These are phyloP conservation scores for Danielozyma ontarioensis DNA, from an alignment of 805 yeast genomes.

Conservation along the genomic window DNA sequence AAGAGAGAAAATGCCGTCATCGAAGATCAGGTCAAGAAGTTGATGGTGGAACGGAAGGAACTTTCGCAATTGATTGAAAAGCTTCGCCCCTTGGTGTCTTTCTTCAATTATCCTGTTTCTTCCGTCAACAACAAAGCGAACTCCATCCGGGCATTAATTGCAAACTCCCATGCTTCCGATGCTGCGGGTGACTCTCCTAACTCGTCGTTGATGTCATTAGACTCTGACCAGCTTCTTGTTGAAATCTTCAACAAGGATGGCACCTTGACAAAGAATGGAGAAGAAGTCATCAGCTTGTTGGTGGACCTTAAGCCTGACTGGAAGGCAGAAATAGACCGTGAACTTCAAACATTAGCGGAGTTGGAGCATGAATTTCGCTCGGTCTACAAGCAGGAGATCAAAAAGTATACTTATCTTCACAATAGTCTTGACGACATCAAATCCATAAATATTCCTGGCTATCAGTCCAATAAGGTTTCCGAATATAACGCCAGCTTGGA, in stretches of 20 bases:
- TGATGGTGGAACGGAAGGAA: constrained; percentile 20
- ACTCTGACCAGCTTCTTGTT: background rate
- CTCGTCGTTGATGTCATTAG: background rate
- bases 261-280: constrained; percentile 17
- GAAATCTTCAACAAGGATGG: constrained; percentile 27
- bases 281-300: constrained; percentile 21
- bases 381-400: constrained; percentile 23
- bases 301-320: constrained; percentile 28
- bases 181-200: background rate
- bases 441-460: constrained; percentile 15
- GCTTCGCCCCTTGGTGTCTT: constrained; percentile 21
- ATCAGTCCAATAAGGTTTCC: constrained; percentile 26
- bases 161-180: too few relatives aligned
- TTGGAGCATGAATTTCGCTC: constrained; percentile 28
- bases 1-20: constrained; percentile 16
- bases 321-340: constrained; percentile 25
- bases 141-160: background rate
- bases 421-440: constrained; percentile 25
- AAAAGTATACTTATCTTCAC: constrained; percentile 22
- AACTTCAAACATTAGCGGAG: constrained; percentile 17
- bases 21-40: constrained; percentile 21
- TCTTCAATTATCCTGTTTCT: constrained; percentile 9
- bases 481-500: constrained; percentile 32
- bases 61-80: constrained; percentile 9
- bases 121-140: background rate